Percentiles rank a stretch among this genome's conserved stretches.
These are phyloP conservation scores for Canna indica DNA, from an alignment of 176 grass and related monocot species.

Conservation along the genomic window DNA sequence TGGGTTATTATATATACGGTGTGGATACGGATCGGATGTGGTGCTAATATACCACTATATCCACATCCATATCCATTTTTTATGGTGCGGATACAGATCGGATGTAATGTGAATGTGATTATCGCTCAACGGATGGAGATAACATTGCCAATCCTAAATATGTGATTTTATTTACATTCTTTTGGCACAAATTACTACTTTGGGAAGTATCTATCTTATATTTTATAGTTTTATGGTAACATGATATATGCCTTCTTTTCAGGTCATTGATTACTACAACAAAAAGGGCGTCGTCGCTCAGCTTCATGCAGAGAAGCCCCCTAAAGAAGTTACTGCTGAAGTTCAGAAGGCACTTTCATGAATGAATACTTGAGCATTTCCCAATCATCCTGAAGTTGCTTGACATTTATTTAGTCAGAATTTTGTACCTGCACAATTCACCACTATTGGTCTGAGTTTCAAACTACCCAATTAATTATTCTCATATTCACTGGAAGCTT, in stretches of 20 bases:
- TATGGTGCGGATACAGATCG: no score
- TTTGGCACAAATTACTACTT: no score
- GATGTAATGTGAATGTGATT: no score
- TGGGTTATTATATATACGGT: no score
- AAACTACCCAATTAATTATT: not conserved
- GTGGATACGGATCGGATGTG: no score
- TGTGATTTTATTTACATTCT: no score
- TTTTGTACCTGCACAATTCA: not conserved
- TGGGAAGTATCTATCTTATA: no score
- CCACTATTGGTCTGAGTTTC: not conserved
- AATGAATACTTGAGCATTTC: not conserved
- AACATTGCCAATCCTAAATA: no score
- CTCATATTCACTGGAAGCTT: not conserved
- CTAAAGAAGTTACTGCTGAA: conserved; percentile 58
- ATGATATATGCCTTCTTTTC: not conserved
- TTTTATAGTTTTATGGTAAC: not conserved
- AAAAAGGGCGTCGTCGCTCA: conserved; percentile 67
- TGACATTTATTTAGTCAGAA: not conserved
- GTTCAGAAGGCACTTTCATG: conserved; percentile 71
- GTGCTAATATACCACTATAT: no score
- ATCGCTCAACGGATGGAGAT: no score
- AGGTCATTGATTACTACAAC: conserved; percentile 88
- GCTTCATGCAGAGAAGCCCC: conserved; percentile 70
- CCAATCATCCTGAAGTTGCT: no score
- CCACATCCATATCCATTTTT: no score